Base-by-base conservation (phyloP, 2,329 filamentous ascomycete species). In the Chaetomium strumarium region DNA sequence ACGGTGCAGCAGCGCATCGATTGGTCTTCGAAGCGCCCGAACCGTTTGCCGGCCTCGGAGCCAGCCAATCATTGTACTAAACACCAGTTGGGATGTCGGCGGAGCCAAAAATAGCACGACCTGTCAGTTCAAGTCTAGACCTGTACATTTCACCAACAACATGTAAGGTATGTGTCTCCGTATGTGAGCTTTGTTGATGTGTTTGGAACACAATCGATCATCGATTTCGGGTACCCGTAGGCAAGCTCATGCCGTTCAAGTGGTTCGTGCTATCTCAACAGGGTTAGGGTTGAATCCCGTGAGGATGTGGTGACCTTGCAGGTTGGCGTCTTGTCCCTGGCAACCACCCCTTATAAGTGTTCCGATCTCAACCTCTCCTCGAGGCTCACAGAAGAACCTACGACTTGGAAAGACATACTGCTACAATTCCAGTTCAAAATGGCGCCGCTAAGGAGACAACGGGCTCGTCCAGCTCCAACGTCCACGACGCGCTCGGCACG, bases 21-120 rank as follows among this genome's bases (percentile, higher is more conserved):
- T 51, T 51, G 49, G 49, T 24, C 24, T 42, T 16, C 12, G 38
- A 42, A 49, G 46, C 46, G 46, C 46, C 46, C 37, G 16, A 30
- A 4, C 5, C 2, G 38, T 19, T 20, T 24, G 24, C 24, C 24
- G 24, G 24, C 24, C 7, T 24, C 4, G 14, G 30, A 30, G 44
- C 11, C 16, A 40, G 36, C 46, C 46, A 49, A 49, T 49, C 46
- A 49, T 11, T 8, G 13, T 8, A 37, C n/a, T n/a, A n/a, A n/a
- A n/a, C 34, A 37, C 16, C 13, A 13, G 9, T 14, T 34, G 9
- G 11, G 14, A 34, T 10, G 33, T 11, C 16, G 7, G 13, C 13
- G 34, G 13, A 37, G 34, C 13, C 13, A 42, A 30, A 42, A 42
- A 42, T 42, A 42, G 14, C 14, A 5, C 24, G 19, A 5, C 24